These are phyloP conservation scores for Pyrenula massariospora DNA, from an alignment of 495 filamentous ascomycete species.

Conservation along the genomic window DNA sequence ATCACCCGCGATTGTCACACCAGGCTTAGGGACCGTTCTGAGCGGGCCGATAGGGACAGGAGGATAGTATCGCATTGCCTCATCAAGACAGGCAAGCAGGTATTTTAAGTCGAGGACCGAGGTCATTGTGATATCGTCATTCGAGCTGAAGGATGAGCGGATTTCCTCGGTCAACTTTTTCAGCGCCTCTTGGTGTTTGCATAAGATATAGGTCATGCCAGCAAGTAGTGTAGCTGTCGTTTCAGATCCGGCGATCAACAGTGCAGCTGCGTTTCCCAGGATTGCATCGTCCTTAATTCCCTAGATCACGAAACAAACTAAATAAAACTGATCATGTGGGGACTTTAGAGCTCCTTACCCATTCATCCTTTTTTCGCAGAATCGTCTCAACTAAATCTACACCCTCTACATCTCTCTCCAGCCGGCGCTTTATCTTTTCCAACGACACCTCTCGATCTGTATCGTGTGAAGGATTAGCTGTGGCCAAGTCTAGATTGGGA, in stretches of 20 bases:
- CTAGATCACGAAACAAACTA: neutral
- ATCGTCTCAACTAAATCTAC: constrained; percentile 20
- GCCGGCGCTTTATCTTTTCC: constrained; percentile 4
- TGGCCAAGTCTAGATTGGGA: neutral
- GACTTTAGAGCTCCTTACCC: neutral
- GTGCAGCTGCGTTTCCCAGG: constrained; percentile 15
- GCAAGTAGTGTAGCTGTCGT: constrained; percentile 48
- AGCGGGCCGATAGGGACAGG: constrained; percentile 37
- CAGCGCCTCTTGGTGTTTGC: constrained; percentile 27
- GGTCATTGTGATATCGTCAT: constrained; percentile 41
- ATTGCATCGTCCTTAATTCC: constrained; percentile 22
- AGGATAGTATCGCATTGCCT: constrained; percentile 47
- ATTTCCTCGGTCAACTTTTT: constrained; percentile 38
- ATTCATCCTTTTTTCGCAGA: constrained; percentile 13
- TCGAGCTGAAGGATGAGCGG: constrained; percentile 28
- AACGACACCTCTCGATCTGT: neutral
- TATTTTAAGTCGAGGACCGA: constrained; percentile 38
- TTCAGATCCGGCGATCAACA: constrained; percentile 44
- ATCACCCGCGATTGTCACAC: constrained; percentile 31
- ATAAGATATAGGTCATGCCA: constrained; percentile 39
- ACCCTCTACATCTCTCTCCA: constrained; percentile 7
- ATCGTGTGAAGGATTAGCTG: neutral
- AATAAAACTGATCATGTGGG: neutral
- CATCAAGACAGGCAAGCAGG: constrained; percentile 44
- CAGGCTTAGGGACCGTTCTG: constrained; percentile 25